phyloP scores from a whole-genome alignment of 2,329 filamentous ascomycete genomes.

The Trichoderma oligosporum region DNA sequence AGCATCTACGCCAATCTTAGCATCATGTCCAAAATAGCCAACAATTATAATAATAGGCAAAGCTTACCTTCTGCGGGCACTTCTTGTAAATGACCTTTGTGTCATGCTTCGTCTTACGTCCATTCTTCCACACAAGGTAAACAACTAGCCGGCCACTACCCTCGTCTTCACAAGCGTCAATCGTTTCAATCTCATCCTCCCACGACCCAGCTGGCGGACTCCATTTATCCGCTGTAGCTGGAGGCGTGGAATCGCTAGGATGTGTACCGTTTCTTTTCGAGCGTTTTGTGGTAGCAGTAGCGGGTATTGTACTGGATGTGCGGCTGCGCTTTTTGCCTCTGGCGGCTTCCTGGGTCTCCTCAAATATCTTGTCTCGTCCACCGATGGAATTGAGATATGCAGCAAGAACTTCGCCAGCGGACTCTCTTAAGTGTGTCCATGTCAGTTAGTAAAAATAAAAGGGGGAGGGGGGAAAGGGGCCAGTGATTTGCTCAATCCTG shows the following conservation, averaged over 20 bases:
- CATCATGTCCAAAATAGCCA: not conserved
- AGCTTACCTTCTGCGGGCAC: constrained; percentile 69
- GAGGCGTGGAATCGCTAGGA: constrained; percentile 47
- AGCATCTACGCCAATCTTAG: constrained; percentile 46
- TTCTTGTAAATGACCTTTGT: constrained; percentile 66
- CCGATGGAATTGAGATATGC: constrained; percentile 63
- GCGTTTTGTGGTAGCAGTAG: constrained; percentile 42
- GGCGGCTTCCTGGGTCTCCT: constrained; percentile 47
- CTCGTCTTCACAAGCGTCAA: constrained; percentile 70
- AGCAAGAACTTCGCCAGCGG: constrained; percentile 56
- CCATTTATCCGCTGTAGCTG: constrained; percentile 50
- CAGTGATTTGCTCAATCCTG: no score
- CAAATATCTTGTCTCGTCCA: constrained; percentile 55
- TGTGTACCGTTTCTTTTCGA: constrained; percentile 47
- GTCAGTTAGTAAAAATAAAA: not conserved
- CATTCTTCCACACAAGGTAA: constrained; percentile 70
- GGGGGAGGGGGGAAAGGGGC: no score
- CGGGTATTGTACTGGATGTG: constrained; percentile 38
- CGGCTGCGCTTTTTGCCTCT: constrained; percentile 58
- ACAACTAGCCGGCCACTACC: constrained; percentile 58
- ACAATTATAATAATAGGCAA: no score
- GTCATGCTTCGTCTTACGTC: constrained; percentile 69
- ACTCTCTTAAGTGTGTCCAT: constrained; percentile 41
- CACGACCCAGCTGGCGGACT: constrained; percentile 68
- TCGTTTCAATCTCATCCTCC: constrained; percentile 67